A percentile compares a stretch with the other conserved stretches of the same genome.
Conservation (phyloP, 805 yeast species). For the Sugiyamaella mastotermitis region DNA sequence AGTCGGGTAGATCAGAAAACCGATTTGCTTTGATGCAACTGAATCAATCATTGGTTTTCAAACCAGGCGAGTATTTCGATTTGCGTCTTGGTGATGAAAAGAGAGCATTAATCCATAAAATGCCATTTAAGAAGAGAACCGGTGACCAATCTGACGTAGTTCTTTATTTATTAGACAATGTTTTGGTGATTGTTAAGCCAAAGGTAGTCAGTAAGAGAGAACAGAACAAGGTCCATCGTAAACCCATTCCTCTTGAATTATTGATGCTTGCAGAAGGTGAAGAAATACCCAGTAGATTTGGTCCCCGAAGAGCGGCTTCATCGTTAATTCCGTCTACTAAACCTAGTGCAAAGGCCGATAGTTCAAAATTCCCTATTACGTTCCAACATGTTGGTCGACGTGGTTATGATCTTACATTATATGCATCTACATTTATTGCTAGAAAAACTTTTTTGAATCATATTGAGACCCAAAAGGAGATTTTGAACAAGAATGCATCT, state of each 20-base stretch:
- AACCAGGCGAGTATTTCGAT: conserved; percentile 79
- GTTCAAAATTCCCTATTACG: conserved; percentile 38
- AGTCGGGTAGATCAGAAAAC: conserved; percentile 91
- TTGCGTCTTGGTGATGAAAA: conserved; percentile 77
- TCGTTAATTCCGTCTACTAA: conserved; percentile 25
- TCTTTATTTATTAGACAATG: conserved; percentile 82
- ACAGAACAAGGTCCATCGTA: conserved; percentile 82
- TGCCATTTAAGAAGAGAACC: conserved; percentile 65
- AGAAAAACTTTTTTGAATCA: conserved; percentile 78
- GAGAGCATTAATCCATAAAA: conserved; percentile 73
- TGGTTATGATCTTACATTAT: conserved; percentile 39
- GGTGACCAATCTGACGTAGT: conserved; percentile 77
- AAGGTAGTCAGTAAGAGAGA: conserved; percentile 86
- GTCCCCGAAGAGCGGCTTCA: conserved; percentile 27
- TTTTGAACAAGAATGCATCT: conserved; percentile 64
- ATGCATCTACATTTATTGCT: conserved; percentile 40
- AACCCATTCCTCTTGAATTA: conserved; percentile 37
- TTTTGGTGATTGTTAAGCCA: conserved; percentile 74
- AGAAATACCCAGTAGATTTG: conserved; percentile 53
- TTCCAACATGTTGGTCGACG: conserved; percentile 46
- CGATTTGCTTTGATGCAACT: conserved; percentile 82
- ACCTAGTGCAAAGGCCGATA: conserved; percentile 18
- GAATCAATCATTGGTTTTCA: conserved; percentile 75
- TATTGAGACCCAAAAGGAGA: conserved; percentile 71
- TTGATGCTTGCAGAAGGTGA: conserved; percentile 54